phyloP scores from a whole-genome alignment of 305 asterid species.

The Fraxinus sp. region DNA sequence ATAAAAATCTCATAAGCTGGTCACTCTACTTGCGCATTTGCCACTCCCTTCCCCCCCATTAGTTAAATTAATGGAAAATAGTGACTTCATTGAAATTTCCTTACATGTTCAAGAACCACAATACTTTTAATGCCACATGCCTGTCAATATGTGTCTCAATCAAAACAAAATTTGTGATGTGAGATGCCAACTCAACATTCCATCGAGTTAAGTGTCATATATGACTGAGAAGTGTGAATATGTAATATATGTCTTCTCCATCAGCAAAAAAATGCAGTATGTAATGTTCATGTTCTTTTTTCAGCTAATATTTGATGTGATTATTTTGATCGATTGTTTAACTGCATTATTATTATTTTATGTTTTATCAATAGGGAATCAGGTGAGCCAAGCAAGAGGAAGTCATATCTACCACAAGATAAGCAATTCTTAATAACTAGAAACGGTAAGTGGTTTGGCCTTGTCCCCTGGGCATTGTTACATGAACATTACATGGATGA shows the following conservation, averaged over 20 bases:
- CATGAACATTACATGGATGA: not conserved
- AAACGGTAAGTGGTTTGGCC: conserved; percentile 55
- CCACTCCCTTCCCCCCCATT: not conserved
- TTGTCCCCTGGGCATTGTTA: conserved; percentile 12
- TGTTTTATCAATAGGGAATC: conserved; percentile 67
- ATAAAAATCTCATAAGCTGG: too few relatives aligned
- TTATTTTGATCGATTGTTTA: conserved; percentile 9
- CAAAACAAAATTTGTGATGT: not conserved
- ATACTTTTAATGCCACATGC: not conserved
- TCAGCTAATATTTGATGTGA: conserved; percentile 17
- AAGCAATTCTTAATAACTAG: conserved; percentile 90
- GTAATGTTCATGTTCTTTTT: not conserved
- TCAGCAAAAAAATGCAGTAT: not conserved
- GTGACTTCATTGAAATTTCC: not conserved
- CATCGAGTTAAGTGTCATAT: not conserved
- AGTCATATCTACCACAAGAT: conserved; percentile 85
- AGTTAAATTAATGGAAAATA: not conserved
- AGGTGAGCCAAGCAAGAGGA: conserved; percentile 91
- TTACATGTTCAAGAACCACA: not conserved
- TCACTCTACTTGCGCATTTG: not conserved
- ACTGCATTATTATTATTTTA: conserved; percentile 10
- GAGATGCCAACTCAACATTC: not conserved
- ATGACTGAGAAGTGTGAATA: conserved; percentile 3
- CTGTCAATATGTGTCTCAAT: not conserved
- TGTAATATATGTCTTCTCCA: not conserved